phyloP scores from a whole-genome alignment of 306 rosid genomes.

The Dryas octopetala region DNA sequence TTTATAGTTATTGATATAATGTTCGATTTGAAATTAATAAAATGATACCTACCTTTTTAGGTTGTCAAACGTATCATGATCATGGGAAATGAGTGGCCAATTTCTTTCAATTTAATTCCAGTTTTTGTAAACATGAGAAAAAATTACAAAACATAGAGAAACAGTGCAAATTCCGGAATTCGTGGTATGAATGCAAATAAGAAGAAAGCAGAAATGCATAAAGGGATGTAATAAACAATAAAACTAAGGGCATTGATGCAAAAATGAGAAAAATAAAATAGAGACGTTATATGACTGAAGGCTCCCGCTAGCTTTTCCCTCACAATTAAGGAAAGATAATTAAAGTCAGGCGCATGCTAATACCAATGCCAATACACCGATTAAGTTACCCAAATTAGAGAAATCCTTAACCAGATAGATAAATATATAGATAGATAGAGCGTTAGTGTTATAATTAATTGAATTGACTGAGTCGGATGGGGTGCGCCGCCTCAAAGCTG shows the following conservation, averaged over 20 bases:
- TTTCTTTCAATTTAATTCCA: not conserved
- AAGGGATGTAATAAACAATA: conserved; percentile 4
- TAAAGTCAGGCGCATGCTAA: not conserved
- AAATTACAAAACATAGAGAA: not conserved
- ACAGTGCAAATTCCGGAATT: too few relatives aligned
- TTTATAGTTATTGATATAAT: too few relatives aligned
- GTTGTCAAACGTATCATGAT: not conserved
- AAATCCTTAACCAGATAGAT: not conserved
- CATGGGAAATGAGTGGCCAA: too few relatives aligned
- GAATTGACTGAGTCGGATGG: conserved; percentile 39
- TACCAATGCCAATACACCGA: not conserved
- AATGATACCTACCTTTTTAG: not conserved
- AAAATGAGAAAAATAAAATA: conserved; percentile 17
- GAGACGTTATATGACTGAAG: conserved; percentile 45
- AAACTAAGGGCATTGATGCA: conserved; percentile 10
- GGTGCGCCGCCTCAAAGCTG: conserved; percentile 68
- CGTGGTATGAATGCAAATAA: not conserved
- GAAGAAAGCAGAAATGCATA: not conserved
- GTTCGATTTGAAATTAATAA: not conserved
- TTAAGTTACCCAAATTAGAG: not conserved
- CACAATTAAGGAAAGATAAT: not conserved
- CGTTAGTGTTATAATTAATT: not conserved
- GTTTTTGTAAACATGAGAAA: not conserved
- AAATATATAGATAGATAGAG: too few relatives aligned
- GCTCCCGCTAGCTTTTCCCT: conserved; percentile 12